phyloP scores from a whole-genome alignment of 257 asterid species.

The Przewalskia tangutica region DNA sequence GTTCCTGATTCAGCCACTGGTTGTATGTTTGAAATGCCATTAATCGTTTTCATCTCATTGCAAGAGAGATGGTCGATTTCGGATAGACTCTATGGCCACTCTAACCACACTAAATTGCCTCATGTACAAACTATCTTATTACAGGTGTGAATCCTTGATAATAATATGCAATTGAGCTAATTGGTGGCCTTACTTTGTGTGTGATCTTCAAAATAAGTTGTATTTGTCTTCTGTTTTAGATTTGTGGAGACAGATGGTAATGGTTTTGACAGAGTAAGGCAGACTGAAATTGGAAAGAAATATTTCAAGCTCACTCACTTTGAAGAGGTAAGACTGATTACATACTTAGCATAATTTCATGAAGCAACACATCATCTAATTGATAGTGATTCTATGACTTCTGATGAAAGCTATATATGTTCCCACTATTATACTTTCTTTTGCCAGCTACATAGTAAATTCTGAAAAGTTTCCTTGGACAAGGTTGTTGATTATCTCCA shows the following conservation, averaged over 20 bases:
- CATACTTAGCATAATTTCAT: no score
- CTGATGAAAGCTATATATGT: no score
- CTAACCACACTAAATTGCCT: constrained; percentile 89
- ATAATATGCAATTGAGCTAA: not conserved
- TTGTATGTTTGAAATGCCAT: not conserved
- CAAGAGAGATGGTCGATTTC: constrained; percentile 98
- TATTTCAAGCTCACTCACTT: constrained; percentile 78
- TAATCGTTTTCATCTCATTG: constrained; percentile 4
- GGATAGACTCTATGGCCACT: constrained; percentile 89
- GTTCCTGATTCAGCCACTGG: no score
- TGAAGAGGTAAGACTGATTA: constrained; percentile 57
- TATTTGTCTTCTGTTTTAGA: constrained; percentile 28
- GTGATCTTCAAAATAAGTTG: not conserved
- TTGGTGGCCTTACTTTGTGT: not conserved
- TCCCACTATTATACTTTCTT: no score
- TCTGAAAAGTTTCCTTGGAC: no score
- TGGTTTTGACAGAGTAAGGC: constrained; percentile 88
- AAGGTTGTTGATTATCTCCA: no score
- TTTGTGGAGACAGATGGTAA: constrained; percentile 92
- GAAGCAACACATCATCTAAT: no score
- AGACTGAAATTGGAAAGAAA: constrained; percentile 91
- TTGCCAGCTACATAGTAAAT: no score
- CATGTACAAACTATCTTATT: constrained; percentile 93
- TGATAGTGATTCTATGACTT: no score
- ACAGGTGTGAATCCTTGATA: constrained; percentile 45